phyloP scores from a whole-genome alignment of 768 basidiomycete species.

The Trametes sanguinea region DNA sequence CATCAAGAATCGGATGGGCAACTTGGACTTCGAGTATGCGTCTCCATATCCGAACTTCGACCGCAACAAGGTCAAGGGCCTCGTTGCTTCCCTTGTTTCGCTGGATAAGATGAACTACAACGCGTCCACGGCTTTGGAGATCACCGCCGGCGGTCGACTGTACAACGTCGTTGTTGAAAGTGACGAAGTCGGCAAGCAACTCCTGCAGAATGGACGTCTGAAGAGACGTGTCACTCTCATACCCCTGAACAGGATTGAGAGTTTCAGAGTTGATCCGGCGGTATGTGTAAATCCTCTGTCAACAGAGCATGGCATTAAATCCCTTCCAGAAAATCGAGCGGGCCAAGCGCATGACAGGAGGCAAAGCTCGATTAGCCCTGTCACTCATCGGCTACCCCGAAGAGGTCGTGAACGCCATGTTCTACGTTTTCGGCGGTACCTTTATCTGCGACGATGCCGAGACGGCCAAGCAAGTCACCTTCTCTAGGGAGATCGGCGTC shows the following conservation, averaged over 20 bases:
- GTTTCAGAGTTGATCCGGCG: constrained; percentile 55
- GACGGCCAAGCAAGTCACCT: constrained; percentile 86
- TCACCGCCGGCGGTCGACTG: constrained; percentile 85
- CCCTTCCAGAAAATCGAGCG: constrained; percentile 67
- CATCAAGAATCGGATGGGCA: constrained; percentile 63
- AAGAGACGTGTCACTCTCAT: constrained; percentile 92
- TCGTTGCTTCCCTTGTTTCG: constrained; percentile 85
- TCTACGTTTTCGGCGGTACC: constrained; percentile 91
- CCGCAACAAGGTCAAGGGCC: constrained; percentile 83
- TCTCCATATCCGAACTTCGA: constrained; percentile 82
- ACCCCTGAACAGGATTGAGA: constrained; percentile 88
- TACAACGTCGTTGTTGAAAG: constrained; percentile 95
- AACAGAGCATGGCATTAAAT: neutral
- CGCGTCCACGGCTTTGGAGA: constrained; percentile 89
- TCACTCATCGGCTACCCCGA: constrained; percentile 81
- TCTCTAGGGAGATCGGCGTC: constrained; percentile 63
- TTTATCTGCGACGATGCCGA: constrained; percentile 89
- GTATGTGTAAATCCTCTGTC: constrained; percentile 27
- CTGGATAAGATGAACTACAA: constrained; percentile 69
- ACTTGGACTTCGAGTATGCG: constrained; percentile 82
- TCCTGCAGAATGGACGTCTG: constrained; percentile 76
- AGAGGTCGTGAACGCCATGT: constrained; percentile 86
- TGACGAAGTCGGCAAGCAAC: constrained; percentile 82
- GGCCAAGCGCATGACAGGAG: constrained; percentile 70
- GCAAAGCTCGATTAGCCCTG: constrained; percentile 85